Percentiles rank a stretch among this genome's conserved stretches.
Conservation (phyloP, 345 rosid species). For the Bruguiera gymnorhiza region DNA sequence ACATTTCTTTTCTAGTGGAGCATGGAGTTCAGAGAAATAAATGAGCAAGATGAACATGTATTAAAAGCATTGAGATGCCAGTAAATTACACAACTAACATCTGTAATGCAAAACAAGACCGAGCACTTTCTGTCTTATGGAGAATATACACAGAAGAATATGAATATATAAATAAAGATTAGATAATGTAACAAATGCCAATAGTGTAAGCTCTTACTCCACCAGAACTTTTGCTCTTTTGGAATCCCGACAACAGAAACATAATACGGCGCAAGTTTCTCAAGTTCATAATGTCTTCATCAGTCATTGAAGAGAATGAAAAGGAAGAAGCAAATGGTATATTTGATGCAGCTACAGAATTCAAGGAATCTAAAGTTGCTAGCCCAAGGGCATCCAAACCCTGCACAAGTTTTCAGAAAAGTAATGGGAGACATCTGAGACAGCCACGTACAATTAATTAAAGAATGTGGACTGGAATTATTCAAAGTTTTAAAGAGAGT, state of each 20-base stretch:
- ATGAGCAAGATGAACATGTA: too few relatives aligned
- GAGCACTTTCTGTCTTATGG: too few relatives aligned
- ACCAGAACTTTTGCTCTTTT: constrained; percentile 26
- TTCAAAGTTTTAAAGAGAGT: too few relatives aligned
- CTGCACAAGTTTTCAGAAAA: constrained; percentile 34
- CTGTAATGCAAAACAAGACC: too few relatives aligned
- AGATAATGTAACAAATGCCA: background rate
- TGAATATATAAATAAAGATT: too few relatives aligned
- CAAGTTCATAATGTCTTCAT: constrained; percentile 74
- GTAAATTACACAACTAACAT: too few relatives aligned
- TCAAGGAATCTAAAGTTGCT: constrained; percentile 63
- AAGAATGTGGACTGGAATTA: background rate
- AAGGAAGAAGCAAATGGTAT: constrained; percentile 46
- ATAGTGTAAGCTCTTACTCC: constrained; percentile 34
- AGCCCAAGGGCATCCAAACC: constrained; percentile 91
- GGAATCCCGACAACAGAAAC: constrained; percentile 55
- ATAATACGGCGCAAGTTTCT: constrained; percentile 65
- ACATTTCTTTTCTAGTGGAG: too few relatives aligned
- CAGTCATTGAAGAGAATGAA: constrained; percentile 49
- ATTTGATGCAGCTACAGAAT: constrained; percentile 42
- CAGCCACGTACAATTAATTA: background rate
- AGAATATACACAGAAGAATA: too few relatives aligned
- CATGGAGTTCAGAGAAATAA: too few relatives aligned
- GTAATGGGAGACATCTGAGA: constrained; percentile 11
- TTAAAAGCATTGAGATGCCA: too few relatives aligned